Base-by-base conservation (phyloP, 345 rosid genomes). In the Acer negundo region DNA sequence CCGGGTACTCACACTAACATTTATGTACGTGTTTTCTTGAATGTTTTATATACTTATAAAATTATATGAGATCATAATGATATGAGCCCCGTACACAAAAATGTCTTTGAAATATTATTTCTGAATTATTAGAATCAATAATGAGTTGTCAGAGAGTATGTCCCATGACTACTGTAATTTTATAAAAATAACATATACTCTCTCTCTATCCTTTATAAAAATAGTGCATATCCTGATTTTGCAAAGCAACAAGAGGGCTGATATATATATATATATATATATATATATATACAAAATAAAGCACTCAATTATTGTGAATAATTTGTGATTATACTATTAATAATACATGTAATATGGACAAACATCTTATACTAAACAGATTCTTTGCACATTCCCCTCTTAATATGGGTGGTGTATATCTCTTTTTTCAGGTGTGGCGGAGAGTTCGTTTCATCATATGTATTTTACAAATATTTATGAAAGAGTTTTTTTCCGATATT, bases 71-170 rank as follows among this genome's bases (percentile, higher is more conserved):
- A 53, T 15, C 31, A 17, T 31, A 35, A 35, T 35, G 38, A 35
- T 4, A 35, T 35, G 6, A 35, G 24, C 74, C 74, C 17, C 64
- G 74, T 55, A 71, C 63, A 31, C 28, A 31, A 53, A 16, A 53
- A 12, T 6, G 26, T n/a, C 63, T 26, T 16, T 3, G 7, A 26
- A 28, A 24, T 9, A 3, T 20, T 69, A 46, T 70, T 24, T 49
- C 40, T 31, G 40, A 70, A 70, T 70, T 51, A 70, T 23, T 20
- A 51, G 42, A 42, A 13, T 12, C 4, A 71, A 31, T 55, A 19
- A 55, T 71, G 74, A 31, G 63, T 55, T 31, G 67, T 62, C 77
- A 62, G 69, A 62, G 77, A 62, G 77, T 23, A 9, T 26, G 69
- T 73, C 53, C 35, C 8, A 53, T 6, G 66, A 22, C 20, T 56